These are phyloP conservation scores for Sordaria brevicollis DNA, from an alignment of 495 filamentous ascomycete species.

Conservation along the genomic window DNA sequence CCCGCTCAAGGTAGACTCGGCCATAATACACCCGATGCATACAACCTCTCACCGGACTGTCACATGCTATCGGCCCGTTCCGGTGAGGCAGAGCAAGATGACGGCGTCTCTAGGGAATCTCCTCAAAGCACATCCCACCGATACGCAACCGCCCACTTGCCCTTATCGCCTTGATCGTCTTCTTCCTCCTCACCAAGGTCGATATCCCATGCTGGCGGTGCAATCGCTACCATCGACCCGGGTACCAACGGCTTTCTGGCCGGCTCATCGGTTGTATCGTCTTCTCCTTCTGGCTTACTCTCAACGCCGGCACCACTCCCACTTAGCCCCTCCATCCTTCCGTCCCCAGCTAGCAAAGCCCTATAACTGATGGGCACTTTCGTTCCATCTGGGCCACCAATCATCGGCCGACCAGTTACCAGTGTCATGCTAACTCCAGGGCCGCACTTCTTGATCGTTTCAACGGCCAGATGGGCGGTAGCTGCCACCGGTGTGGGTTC, in stretches of 20 bases:
- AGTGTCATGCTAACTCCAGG: constrained; percentile 9
- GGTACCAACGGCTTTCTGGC: constrained; percentile 8
- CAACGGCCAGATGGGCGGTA: constrained; percentile 13
- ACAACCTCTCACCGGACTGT: not conserved
- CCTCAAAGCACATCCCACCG: constrained; percentile 25
- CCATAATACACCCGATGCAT: not conserved
- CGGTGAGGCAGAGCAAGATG: not conserved
- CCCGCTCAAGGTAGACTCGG: not conserved
- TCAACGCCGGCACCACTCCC: not conserved
- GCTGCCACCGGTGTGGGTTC: not conserved
- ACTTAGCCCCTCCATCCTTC: constrained; percentile 5
- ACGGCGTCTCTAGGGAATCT: no score
- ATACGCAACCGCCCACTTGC: constrained; percentile 33
- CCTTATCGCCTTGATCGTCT: not conserved
- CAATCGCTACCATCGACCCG: constrained; percentile 27
- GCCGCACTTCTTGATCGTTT: constrained; percentile 9
- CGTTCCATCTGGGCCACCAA: not conserved
- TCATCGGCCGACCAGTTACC: constrained; percentile 3
- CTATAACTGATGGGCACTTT: not conserved
- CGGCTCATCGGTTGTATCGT: constrained; percentile 15
- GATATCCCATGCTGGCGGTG: constrained; percentile 35
- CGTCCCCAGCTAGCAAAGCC: constrained; percentile 31
- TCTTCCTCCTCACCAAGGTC: constrained; percentile 16
- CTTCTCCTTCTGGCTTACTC: not conserved
- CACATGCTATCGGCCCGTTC: not conserved